Evolutionary conservation across 2,329 filamentous ascomycete genomes (phyloP), one percentile per base, ranked within the genome.

Genomic region (Xylaria sp.): DNA sequence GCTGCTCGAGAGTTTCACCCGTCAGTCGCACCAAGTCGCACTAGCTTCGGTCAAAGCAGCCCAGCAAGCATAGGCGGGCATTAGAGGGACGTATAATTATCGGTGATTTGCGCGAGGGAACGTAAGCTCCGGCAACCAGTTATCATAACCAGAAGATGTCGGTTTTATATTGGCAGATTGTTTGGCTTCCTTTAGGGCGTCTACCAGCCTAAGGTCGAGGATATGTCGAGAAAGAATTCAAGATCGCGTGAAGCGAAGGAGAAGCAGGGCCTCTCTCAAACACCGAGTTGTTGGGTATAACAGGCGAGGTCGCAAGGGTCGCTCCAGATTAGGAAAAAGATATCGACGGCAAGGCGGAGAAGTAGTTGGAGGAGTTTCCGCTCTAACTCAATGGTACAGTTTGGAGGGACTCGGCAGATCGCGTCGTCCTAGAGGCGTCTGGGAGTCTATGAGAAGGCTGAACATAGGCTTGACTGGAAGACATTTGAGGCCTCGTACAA

Each of bases 221-320:
- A 78, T 60, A 83, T 80, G 74, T 84, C 78, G 65, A 80, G 71
- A 56, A 83, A 79, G 54, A 79, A 82, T 46, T 74, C 68, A 71
- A 17, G 80, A 84, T 62, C 79, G 77, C 56, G 78, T 74, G 62
- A 70, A 68, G 47, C 52, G 52, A 43, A 59, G 48, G 19, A 52
- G 52, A 29, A 61, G 59, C 39, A 60, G 61, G 19, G 62, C 54
- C 54, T 55, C 48, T 26, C 24, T 44, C 24, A 42, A 24, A 37
- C 50, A 42, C 22, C 19, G 37, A 43, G 47, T 26, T 20, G 29
- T 37, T 50, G 44, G 43, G 52, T 38, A 43, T 21, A 16, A 19
- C 37, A 26, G 53, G 34, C 7, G 50, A 34, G 18, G 42, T 50
- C 29, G 50, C 46, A 22, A 7, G 29, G 39, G 51, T 48, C 40